These are phyloP conservation scores for Coprinellus aureogranulatus DNA, from an alignment of 768 basidiomycete genomes.

Conservation along the genomic window DNA sequence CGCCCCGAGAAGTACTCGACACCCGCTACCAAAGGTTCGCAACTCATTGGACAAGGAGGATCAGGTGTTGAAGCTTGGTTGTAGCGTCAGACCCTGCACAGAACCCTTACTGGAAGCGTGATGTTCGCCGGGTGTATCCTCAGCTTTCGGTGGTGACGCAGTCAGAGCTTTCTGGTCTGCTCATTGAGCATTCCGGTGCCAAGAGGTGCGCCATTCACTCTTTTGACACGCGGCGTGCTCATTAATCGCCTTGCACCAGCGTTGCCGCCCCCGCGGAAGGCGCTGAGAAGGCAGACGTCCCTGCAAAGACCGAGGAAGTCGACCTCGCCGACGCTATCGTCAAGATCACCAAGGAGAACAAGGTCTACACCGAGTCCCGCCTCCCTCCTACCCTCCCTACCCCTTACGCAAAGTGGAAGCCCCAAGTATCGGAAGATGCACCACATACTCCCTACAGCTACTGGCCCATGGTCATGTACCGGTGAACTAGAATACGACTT, in stretches of 20 bases:
- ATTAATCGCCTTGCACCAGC: conserved; percentile 28
- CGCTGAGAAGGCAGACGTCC: conserved; percentile 42
- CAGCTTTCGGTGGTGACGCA: conserved; percentile 88
- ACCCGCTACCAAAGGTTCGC: conserved; percentile 81
- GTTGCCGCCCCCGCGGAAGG: conserved; percentile 51
- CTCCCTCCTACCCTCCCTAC: conserved; percentile 76
- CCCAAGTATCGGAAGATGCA: conserved; percentile 68
- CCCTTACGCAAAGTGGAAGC: conserved; percentile 70
- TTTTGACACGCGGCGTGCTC: background rate
- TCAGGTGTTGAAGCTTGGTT: background rate
- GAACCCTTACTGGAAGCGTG: conserved; percentile 95
- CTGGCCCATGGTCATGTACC: conserved; percentile 78
- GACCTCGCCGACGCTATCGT: conserved; percentile 74
- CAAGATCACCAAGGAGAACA: conserved; percentile 53
- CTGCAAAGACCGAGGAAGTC: conserved; percentile 39
- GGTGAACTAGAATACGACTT: conserved; percentile 19
- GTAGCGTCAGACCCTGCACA: conserved; percentile 81
- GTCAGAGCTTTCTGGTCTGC: conserved; percentile 70
- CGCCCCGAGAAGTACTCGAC: conserved; percentile 83
- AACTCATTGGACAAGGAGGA: background rate
- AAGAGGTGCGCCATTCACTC: conserved; percentile 51
- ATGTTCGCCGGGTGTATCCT: conserved; percentile 90
- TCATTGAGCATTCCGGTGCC: conserved; percentile 73
- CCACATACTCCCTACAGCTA: conserved; percentile 81
- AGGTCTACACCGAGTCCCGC: conserved; percentile 58